Evolutionary conservation across 306 rosid genomes (phyloP).

Genomic region (Mimosa pudica): DNA sequence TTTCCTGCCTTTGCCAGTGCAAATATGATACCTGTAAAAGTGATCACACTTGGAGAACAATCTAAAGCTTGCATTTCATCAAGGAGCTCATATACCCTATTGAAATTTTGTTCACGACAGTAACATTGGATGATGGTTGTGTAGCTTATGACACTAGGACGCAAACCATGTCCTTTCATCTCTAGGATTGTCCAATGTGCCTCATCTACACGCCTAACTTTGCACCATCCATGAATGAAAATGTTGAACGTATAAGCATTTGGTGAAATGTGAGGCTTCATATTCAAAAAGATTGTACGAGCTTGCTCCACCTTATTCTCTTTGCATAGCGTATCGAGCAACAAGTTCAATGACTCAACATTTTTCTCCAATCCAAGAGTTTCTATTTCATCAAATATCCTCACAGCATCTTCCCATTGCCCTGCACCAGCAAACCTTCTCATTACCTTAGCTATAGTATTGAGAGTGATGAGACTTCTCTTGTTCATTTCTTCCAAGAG

Average conservation of each 20-base stretch:
- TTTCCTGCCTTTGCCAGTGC: constrained; percentile 61
- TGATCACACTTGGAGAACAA: constrained; percentile 69
- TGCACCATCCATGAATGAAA: constrained; percentile 93
- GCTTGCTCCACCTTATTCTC: constrained; percentile 72
- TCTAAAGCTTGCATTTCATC: constrained; percentile 80
- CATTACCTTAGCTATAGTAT: constrained; percentile 70
- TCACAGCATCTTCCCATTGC: constrained; percentile 73
- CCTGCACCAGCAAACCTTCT: constrained; percentile 84
- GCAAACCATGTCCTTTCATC: constrained; percentile 81
- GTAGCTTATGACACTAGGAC: constrained; percentile 79
- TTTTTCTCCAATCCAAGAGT: constrained; percentile 73
- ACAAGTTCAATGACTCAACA: constrained; percentile 75
- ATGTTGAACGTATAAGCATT: constrained; percentile 78
- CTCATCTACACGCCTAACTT: constrained; percentile 69
- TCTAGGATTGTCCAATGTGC: constrained; percentile 89
- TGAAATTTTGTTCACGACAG: constrained; percentile 54
- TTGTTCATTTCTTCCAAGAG: constrained; percentile 62
- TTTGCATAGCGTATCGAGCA: constrained; percentile 87
- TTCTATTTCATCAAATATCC: constrained; percentile 67
- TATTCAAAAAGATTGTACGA: constrained; percentile 61
- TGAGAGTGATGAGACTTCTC: constrained; percentile 41
- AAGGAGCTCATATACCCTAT: constrained; percentile 64
- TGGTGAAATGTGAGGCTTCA: constrained; percentile 68
- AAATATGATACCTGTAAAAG: constrained; percentile 71
- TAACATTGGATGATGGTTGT: constrained; percentile 68